Conservation (phyloP, 2,329 filamentous ascomycete species). For the Aureobasidium musti region DNA sequence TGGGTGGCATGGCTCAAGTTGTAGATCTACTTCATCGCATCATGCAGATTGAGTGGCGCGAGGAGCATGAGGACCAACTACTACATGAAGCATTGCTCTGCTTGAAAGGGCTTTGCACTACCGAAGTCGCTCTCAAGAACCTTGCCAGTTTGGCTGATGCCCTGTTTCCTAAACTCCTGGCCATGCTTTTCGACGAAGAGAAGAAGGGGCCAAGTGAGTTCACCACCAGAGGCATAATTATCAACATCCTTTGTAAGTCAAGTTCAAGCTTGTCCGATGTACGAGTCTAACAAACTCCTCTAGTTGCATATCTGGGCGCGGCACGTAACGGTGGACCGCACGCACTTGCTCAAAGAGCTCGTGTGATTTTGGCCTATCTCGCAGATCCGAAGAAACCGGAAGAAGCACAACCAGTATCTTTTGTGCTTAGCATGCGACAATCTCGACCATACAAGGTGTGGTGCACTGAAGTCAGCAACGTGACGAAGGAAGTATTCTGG, state of each 20-base stretch:
- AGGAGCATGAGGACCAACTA: constrained; percentile 92
- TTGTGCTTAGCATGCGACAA: constrained; percentile 86
- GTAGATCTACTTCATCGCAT: constrained; percentile 85
- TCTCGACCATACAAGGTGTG: constrained; percentile 88
- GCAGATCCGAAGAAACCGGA: constrained; percentile 77
- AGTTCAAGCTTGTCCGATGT: not conserved
- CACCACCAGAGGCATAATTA: constrained; percentile 86
- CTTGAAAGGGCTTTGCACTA: constrained; percentile 91
- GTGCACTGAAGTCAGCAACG: constrained; percentile 88
- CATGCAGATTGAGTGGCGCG: constrained; percentile 94
- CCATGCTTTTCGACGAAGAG: constrained; percentile 95
- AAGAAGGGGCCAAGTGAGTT: constrained; percentile 98
- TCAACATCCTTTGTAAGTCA: constrained; percentile 69
- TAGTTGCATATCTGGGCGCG: constrained; percentile 76
- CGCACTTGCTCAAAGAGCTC: constrained; percentile 61
- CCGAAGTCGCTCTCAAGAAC: constrained; percentile 78
- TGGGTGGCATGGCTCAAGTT: constrained; percentile 91
- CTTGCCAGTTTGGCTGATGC: constrained; percentile 76
- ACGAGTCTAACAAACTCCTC: constrained; percentile 23
- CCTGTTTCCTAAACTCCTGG: constrained; percentile 81
- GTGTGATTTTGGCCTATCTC: constrained; percentile 74
- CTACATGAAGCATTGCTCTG: constrained; percentile 91
- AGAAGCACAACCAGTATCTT: constrained; percentile 73
- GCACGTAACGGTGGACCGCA: constrained; percentile 51
- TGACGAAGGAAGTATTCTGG: constrained; percentile 99